phyloP scores from a whole-genome alignment of 2,329 filamentous ascomycete species.

The Pseudogymnoascus sp. region DNA sequence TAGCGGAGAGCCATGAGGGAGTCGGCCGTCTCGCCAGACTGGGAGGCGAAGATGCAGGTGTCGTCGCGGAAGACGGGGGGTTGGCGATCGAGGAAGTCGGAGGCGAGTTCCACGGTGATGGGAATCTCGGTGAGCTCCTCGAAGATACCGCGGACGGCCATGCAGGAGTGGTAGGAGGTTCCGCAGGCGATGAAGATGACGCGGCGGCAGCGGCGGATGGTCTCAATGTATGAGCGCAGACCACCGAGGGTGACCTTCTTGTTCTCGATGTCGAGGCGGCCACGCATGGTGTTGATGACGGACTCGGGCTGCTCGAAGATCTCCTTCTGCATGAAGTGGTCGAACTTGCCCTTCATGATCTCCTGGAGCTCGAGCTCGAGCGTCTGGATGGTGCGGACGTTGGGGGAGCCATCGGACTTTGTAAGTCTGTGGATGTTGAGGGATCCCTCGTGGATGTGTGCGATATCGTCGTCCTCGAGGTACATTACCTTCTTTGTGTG shows the following conservation, averaged over 20 bases:
- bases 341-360: slow-evolving; percentile 99
- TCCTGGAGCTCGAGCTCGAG: slow-evolving; percentile 98
- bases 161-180: slow-evolving; percentile 97
- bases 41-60: slow-evolving; percentile 97
- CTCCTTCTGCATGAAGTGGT: slow-evolving; percentile 99
- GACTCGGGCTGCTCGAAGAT: slow-evolving; percentile 99
- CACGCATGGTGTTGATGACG: slow-evolving; percentile 99
- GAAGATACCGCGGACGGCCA: slow-evolving; percentile 96
- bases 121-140: slow-evolving; percentile 98
- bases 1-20: slow-evolving; percentile 95
- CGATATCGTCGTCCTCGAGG: slow-evolving; percentile 98
- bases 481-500: slow-evolving; percentile 99
- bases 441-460: slow-evolving; percentile 97
- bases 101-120: slow-evolving; percentile 92
- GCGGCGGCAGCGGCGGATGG: slow-evolving; percentile 91
- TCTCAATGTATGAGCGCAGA: slow-evolving; percentile 90
- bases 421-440: slow-evolving; percentile 97
- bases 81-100: slow-evolving; percentile 94
- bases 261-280: slow-evolving; percentile 87
- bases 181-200: slow-evolving; percentile 99
- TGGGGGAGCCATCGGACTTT: slow-evolving; percentile 94
- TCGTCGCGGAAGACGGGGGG: slow-evolving; percentile 99
- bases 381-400: slow-evolving; percentile 96
- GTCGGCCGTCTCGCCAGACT: slow-evolving; percentile 97
- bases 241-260: slow-evolving; percentile 94